Base-by-base conservation (phyloP, 768 basidiomycete species). In the Xerocomellus dryophilus region DNA sequence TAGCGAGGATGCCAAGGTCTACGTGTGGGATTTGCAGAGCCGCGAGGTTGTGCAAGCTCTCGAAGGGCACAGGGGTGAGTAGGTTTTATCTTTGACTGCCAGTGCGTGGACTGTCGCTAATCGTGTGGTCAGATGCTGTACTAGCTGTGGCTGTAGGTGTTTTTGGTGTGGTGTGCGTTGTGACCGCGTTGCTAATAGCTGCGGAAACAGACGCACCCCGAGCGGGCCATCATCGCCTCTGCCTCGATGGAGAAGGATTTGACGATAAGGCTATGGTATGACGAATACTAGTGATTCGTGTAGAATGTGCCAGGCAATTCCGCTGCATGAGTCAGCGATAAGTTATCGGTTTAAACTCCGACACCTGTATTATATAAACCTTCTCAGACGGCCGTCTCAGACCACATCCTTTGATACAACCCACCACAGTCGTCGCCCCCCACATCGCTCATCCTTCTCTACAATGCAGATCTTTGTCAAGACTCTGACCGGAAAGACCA, bases 221-320 rank as follows among this genome's bases (percentile, higher is more conserved):
- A 74, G 20, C 79, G 74, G 47, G 78, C 76, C 43, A 83, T 88
- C 50, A 86, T 98, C 57, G 94, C 92, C 7, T 91, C 92, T 5
- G 91, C 90, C n/a, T 82, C 86, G 10, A 85, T 91, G 80, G 93
- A 94, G 61, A 92, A 92, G 60, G 94, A 96, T 61, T 71, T 90
- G 56, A 85, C 84, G 5, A 89, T 98, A 63, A 80, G 86, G 49
- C 61, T 98, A 15, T 97, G 94, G 94, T 74, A 77, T 51, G 84
- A 88, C 63, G 68, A 71, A 43, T 12, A 1, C 12, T 18, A 44
- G 44, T 47, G 50, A 49, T 39, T 9, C 17, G 4, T 23, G 34
- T 44, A 15, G 61, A 64, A 50, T 15, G 23, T 61, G 12, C 51
- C 25, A 56, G 42, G 17, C 31, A 9, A 10, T 59, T 60, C 61